Base-by-base conservation (phyloP, 2,329 filamentous ascomycete species). In the Calonectria crousiana region DNA sequence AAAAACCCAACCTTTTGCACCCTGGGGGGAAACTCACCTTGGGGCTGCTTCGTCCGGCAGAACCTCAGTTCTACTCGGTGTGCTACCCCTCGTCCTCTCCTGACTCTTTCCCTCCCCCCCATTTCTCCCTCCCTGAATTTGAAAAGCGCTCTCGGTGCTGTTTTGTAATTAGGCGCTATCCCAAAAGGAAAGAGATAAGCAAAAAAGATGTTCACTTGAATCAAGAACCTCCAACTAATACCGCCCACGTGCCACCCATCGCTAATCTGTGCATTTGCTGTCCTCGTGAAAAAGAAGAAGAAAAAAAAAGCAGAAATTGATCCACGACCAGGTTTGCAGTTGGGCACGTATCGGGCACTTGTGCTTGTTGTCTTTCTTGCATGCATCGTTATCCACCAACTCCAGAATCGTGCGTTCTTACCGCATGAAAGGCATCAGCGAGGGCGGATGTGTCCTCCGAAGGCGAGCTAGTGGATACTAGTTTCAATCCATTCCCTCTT, bases 161-260 rank as follows among this genome's bases (percentile, higher is more conserved):
- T 81, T 76, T 79, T 81, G 77, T 81, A 80, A 79, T 81, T 78
- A 79, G 76, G 76, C 78, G 79, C 75, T 74, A 58, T 72, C 69
- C 78, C 69, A 73, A 75, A 74, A 38, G 58, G 66, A 78, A 65
- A 77, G 75, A 76, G 73, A 76, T 74, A 65, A 71, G 77, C 71
- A 80, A 73, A 77, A 80, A 81, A 71, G 71, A 77, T 78, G 74
- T 80, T 78, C 77, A 74, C 72, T 71, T 67, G 74, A 41, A 67
- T 67, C 26, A 67, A 53, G 26, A 34, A 16, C 58, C 58, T 41
- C 58, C 68, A 65, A 70, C 56, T 44, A 14, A 52, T 62, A 14
- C 28, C 20, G 26, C 44, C 53, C 53, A 62, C 36, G 66, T 56
- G 51, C 34, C 66, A 18, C 36, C 20, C 18, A 32, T 49, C 23